Percentiles rank a stretch among this genome's conserved stretches.
Conservation (phyloP, 176 grass and related monocot species). For the Echinochloa phyllopogon region DNA sequence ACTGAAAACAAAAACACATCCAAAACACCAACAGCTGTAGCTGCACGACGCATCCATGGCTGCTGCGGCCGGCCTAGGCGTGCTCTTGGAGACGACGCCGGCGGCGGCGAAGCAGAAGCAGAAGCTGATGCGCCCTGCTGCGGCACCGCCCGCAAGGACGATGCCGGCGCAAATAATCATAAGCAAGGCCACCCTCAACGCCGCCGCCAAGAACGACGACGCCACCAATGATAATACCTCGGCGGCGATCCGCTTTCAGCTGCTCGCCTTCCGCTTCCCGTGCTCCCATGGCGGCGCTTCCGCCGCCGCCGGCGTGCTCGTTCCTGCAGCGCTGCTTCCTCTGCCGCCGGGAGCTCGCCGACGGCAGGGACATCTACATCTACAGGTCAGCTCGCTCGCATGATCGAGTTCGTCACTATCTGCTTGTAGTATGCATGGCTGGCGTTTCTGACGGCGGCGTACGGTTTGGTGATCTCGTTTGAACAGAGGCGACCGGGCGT, state of each 20-base stretch:
- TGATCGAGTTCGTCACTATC: too few species aligned
- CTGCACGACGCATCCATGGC: too few species aligned
- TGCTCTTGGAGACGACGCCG: slow-evolving; percentile 42
- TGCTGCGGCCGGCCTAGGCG: slow-evolving; percentile 43
- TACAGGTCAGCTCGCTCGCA: slow-evolving; percentile 54
- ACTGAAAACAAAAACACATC: too few species aligned
- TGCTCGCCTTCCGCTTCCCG: neutral
- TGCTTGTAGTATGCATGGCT: too few species aligned
- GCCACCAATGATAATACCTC: neutral
- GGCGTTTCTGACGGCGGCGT: too few species aligned
- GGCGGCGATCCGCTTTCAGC: neutral
- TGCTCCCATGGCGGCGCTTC: neutral
- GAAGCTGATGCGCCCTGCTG: neutral
- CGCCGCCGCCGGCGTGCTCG: neutral
- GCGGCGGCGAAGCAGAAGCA: neutral
- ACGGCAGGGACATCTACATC: slow-evolving; percentile 59
- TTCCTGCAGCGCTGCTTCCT: slow-evolving; percentile 57
- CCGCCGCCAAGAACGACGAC: neutral
- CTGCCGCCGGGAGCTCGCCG: slow-evolving; percentile 46
- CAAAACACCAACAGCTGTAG: too few species aligned
- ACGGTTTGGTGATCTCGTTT: neutral
- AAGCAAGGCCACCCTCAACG: slow-evolving; percentile 43
- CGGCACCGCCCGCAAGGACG: too few species aligned
- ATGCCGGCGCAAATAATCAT: too few species aligned
- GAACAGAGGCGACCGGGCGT: slow-evolving; percentile 52